Evolutionary conservation across 2,329 filamentous ascomycete genomes (phyloP), one percentile per base, ranked within the genome.

Genomic region (Erysiphe neolycopersici): DNA sequence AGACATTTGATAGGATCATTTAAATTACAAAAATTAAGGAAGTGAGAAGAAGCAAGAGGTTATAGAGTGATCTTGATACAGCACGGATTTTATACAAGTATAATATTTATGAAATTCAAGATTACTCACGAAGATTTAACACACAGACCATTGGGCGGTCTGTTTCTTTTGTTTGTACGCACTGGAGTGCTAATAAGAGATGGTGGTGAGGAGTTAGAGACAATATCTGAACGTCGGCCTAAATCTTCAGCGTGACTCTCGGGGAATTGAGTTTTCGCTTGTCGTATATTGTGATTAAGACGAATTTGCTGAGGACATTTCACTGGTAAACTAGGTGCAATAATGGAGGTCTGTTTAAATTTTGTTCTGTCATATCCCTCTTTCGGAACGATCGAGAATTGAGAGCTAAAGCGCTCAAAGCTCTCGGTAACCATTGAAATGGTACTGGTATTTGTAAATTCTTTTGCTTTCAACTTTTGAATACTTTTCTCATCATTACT

Each of bases 81-180:
- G 22, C 22, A 26, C 8, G 6, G 8, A 4, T 26, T 8, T 26
- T 4, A 26, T 4, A 4, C 22, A 26, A 26, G 8, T 26, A 26
- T 6, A 26, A 26, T 1, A 26, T 26, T 1, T 9, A 9, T 9
- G 8, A 26, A 26, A 5, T 4, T 5, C 43, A 46, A 49, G 47
- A 51, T 51, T 48, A 74, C 73, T 68, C 62, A 76, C 75, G 76
- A 79, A 58, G 67, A 69, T 61, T 79, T 79, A 54, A 77, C 67
- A 50, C 75, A 72, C 49, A 56, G 48, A 45, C 56, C 55, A 47
- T 71, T 64, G 35, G 72, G 73, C 43, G 66, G 67, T 55, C 71
- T 69, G 42, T 65, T 62, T 58, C 69, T 75, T 64, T 75, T 76
- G 47, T 63, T 59, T 30, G 69, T 64, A 36, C 68, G 68, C 44